Evolutionary conservation across 2,329 filamentous ascomycete species (phyloP).

Genomic region (Blastomyces percursus): DNA sequence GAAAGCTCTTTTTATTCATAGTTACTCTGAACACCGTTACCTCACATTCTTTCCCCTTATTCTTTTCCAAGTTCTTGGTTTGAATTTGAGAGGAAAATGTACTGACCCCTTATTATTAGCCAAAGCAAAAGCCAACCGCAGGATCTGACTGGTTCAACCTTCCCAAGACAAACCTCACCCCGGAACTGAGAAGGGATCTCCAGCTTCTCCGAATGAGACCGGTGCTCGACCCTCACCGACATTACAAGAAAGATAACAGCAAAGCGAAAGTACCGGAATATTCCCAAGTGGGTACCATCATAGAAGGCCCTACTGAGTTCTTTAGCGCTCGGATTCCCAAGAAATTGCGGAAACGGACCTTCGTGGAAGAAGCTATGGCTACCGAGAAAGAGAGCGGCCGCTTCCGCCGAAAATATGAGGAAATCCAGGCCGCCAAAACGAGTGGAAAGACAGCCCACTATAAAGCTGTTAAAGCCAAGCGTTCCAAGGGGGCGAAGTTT

Average conservation of each 20-base stretch:
- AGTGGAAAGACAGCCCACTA: constrained; percentile 88
- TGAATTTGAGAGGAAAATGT: constrained; percentile 1
- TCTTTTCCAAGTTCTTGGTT: constrained; percentile 2
- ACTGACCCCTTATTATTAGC: constrained; percentile 15
- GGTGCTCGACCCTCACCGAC: constrained; percentile 75
- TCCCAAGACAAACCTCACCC: constrained; percentile 70
- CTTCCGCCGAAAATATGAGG: constrained; percentile 77
- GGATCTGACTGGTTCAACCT: constrained; percentile 81
- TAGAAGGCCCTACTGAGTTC: constrained; percentile 82
- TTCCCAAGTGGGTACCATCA: constrained; percentile 77
- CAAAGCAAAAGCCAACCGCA: constrained; percentile 52
- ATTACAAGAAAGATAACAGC: constrained; percentile 76
- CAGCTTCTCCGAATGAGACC: constrained; percentile 83
- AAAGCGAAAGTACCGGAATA: constrained; percentile 66
- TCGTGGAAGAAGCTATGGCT: constrained; percentile 73
- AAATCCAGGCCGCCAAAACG: constrained; percentile 69
- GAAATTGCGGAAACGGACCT: constrained; percentile 75
- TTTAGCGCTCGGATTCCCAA: constrained; percentile 70
- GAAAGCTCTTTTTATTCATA: constrained; percentile 56
- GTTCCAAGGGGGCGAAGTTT: constrained; percentile 21
- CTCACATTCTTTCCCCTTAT: constrained; percentile 15
- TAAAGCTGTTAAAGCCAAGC: constrained; percentile 59
- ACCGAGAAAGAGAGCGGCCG: constrained; percentile 54
- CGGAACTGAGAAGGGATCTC: constrained; percentile 77
- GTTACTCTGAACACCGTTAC: constrained; percentile 52